Conservation (phyloP, 129 eudicot species). For the Flaveria sonorensis region DNA sequence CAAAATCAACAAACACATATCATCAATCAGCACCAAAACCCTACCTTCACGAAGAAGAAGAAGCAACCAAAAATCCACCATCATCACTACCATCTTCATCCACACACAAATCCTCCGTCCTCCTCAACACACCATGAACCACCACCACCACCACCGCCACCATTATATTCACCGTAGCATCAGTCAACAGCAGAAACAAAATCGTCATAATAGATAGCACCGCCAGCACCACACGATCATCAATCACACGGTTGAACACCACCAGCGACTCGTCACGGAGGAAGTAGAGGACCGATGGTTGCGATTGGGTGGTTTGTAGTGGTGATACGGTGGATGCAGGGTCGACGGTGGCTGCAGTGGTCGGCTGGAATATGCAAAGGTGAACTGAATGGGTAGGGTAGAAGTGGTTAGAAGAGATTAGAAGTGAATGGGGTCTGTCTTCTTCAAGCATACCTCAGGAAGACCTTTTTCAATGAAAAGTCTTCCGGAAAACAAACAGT, state of each 20-base stretch:
- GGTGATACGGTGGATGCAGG: too few relatives aligned
- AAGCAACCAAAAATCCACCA: conserved; percentile 47
- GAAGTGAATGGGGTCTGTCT: too few relatives aligned
- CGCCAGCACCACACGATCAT: conserved; percentile 48
- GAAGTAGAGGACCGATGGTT: conserved; percentile 64
- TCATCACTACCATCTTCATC: conserved; percentile 57
- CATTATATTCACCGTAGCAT: conserved; percentile 47
- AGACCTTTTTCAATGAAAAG: too few relatives aligned
- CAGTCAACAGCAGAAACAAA: conserved; percentile 49
- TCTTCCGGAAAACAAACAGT: too few relatives aligned
- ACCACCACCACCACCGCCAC: conserved; percentile 46
- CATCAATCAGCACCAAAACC: background rate
- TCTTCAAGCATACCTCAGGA: too few relatives aligned
- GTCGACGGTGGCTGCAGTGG: too few relatives aligned
- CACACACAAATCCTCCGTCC: conserved; percentile 55
- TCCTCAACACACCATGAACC: conserved; percentile 61
- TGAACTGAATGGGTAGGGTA: too few relatives aligned
- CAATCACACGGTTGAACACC: conserved; percentile 39
- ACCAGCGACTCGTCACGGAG: conserved; percentile 62
- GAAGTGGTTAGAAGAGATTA: too few relatives aligned
- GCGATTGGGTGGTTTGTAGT: too few relatives aligned
- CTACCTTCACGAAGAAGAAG: conserved; percentile 13
- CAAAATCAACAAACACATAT: conserved; percentile 23
- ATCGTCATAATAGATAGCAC: conserved; percentile 50
- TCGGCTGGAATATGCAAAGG: too few relatives aligned